phyloP scores from a whole-genome alignment of 108 stramenopile species.

The Conticribra guillardii region DNA sequence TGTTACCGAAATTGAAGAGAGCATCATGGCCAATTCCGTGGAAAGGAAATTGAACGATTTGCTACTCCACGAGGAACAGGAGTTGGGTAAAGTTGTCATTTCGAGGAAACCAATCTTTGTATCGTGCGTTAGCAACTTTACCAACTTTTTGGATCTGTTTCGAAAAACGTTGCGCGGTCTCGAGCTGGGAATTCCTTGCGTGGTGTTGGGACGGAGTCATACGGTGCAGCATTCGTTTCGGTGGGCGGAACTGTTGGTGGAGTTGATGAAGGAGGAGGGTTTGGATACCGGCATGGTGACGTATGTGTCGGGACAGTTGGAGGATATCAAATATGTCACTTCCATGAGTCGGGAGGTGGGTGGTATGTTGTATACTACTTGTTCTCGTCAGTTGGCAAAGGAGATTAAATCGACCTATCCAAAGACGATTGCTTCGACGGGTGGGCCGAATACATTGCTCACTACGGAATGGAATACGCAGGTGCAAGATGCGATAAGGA shows the following conservation, averaged over 20 bases:
- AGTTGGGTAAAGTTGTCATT: conserved; percentile 51
- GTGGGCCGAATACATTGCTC: conserved; percentile 89
- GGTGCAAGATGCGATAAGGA: conserved; percentile 72
- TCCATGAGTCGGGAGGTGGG: conserved; percentile 45
- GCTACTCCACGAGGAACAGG: conserved; percentile 64
- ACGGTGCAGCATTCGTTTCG: conserved; percentile 81
- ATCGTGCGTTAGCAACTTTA: conserved; percentile 81
- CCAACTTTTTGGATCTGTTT: conserved; percentile 88
- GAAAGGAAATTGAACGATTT: conserved; percentile 84
- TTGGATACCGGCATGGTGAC: conserved; percentile 80
- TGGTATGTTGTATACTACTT: conserved; percentile 82
- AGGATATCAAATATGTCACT: conserved; percentile 77
- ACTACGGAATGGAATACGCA: conserved; percentile 59
- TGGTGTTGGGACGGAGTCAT: conserved; percentile 74
- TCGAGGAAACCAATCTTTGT: conserved; percentile 74
- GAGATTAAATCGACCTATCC: conserved; percentile 67
- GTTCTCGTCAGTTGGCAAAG: conserved; percentile 67
- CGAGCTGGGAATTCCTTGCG: conserved; percentile 83
- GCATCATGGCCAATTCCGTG: conserved; percentile 78
- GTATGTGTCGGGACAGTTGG: conserved; percentile 67
- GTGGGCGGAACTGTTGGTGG: conserved; percentile 69
- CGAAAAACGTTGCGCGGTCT: conserved; percentile 79
- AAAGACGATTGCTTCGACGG: conserved; percentile 81
- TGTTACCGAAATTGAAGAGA: conserved; percentile 86
- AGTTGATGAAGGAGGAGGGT: conserved; percentile 57